A percentile compares a stretch with the other conserved stretches of the same genome.
phyloP scores from a whole-genome alignment of 495 filamentous ascomycete species.

The Aspergillus bertholletiae region DNA sequence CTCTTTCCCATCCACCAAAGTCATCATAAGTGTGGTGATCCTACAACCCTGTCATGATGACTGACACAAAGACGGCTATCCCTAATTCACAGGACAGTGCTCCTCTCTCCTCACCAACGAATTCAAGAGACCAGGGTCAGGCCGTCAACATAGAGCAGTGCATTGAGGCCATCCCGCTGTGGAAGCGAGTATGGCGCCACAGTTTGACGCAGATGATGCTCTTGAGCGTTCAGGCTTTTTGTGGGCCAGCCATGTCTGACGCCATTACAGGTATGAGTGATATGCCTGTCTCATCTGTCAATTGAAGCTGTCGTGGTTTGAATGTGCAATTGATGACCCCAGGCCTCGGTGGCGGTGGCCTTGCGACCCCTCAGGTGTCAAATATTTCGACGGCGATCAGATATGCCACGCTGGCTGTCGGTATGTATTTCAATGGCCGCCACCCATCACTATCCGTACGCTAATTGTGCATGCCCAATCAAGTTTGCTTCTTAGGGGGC shows the following conservation, averaged over 20 bases:
- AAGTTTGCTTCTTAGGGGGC: slow-evolving; percentile 25
- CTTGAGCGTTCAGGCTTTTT: slow-evolving; percentile 17
- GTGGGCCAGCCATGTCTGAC: slow-evolving; percentile 19
- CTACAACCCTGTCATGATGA: slow-evolving; percentile 5
- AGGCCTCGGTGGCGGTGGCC: slow-evolving; percentile 32
- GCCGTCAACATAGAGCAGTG: not conserved
- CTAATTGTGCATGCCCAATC: not conserved
- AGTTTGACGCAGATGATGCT: slow-evolving; percentile 33
- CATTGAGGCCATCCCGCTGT: slow-evolving; percentile 16
- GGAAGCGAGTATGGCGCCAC: slow-evolving; percentile 28
- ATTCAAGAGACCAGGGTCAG: not conserved
- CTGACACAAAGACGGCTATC: slow-evolving; percentile 13
- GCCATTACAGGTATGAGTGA: slow-evolving; percentile 23
- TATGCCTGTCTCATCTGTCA: not conserved
- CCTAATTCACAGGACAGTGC: not conserved
- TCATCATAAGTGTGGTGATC: not conserved
- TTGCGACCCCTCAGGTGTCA: slow-evolving; percentile 24
- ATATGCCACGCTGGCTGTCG: slow-evolving; percentile 24
- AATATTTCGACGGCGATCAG: slow-evolving; percentile 26
- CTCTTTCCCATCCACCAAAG: not conserved
- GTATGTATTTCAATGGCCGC: slow-evolving; percentile 12
- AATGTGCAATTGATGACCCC: slow-evolving; percentile 5
- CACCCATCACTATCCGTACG: not conserved
- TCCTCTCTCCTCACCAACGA: not conserved
- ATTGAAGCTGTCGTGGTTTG: not conserved